Evolutionary conservation across 2,329 filamentous ascomycete genomes (phyloP).

Genomic region (Berkeleyomyces rouxiae): DNA sequence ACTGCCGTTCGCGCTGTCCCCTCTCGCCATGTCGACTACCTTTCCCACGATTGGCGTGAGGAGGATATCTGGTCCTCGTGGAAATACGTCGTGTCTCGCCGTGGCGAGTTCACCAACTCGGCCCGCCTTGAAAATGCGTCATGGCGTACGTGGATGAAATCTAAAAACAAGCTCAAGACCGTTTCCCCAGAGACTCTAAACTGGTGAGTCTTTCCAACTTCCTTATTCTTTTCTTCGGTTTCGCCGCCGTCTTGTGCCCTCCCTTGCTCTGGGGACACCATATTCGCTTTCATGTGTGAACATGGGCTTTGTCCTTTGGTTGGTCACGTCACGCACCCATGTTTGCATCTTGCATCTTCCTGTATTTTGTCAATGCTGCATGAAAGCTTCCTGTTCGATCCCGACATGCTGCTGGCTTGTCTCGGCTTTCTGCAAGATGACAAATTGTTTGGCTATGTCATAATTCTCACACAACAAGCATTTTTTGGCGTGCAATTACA

Average conservation of each 20-base stretch:
- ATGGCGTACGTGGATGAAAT: slow-evolving; percentile 93
- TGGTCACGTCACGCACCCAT: neutral
- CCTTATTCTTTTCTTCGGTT: neutral
- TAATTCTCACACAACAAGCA: neutral
- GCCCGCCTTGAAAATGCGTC: slow-evolving; percentile 84
- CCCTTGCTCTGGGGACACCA: neutral
- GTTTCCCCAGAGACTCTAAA: slow-evolving; percentile 84
- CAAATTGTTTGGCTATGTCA: neutral
- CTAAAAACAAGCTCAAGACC: slow-evolving; percentile 72
- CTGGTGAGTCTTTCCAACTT: slow-evolving; percentile 44
- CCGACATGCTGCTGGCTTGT: neutral
- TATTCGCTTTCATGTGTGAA: neutral
- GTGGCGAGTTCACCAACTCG: slow-evolving; percentile 63
- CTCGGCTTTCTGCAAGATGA: neutral
- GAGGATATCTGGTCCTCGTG: slow-evolving; percentile 97
- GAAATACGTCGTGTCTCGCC: slow-evolving; percentile 75
- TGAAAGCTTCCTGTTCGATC: neutral
- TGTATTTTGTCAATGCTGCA: neutral
- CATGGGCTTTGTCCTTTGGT: neutral
- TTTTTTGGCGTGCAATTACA: neutral
- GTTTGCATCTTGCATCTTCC: neutral
- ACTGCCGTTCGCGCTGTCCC: slow-evolving; percentile 57
- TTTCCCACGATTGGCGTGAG: slow-evolving; percentile 84
- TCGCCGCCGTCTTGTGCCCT: neutral
- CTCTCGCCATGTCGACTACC: slow-evolving; percentile 83